phyloP scores from a whole-genome alignment of 768 basidiomycete genomes.

The Boletus edulis region DNA sequence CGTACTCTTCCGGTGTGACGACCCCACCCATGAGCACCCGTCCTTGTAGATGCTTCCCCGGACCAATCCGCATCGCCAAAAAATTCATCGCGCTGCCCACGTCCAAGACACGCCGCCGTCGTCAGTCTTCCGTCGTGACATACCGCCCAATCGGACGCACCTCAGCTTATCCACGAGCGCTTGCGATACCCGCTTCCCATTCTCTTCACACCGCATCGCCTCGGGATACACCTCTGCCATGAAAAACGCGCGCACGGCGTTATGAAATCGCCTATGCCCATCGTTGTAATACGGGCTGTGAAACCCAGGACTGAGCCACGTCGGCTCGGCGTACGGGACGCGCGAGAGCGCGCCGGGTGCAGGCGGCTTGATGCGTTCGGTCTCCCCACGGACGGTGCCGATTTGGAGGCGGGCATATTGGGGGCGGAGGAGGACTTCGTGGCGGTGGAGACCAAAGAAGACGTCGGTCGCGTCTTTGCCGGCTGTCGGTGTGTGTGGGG shows the following conservation, averaged over 20 bases:
- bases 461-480: constrained; percentile 74
- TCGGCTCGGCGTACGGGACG: constrained; percentile 85
- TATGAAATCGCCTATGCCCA: constrained; percentile 72
- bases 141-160: constrained; percentile 39
- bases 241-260: constrained; percentile 71
- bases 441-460: constrained; percentile 85
- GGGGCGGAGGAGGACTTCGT: constrained; percentile 73
- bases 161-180: constrained; percentile 82
- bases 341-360: constrained; percentile 63
- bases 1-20: constrained; percentile 82
- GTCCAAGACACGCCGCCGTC: not conserved
- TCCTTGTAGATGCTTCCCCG: constrained; percentile 86
- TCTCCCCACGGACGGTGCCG: constrained; percentile 57
- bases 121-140: not conserved
- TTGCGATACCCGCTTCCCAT: constrained; percentile 82
- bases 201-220: constrained; percentile 77
- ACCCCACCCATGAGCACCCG: constrained; percentile 74
- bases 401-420: constrained; percentile 72
- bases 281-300: constrained; percentile 77
- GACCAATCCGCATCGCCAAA: constrained; percentile 68
- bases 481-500: constrained; percentile 35
- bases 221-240: constrained; percentile 74
- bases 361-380: constrained; percentile 51
- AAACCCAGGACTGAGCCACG: constrained; percentile 71
- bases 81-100: constrained; percentile 55